Conservation (phyloP, 768 basidiomycete genomes). For the Mycena venus region DNA sequence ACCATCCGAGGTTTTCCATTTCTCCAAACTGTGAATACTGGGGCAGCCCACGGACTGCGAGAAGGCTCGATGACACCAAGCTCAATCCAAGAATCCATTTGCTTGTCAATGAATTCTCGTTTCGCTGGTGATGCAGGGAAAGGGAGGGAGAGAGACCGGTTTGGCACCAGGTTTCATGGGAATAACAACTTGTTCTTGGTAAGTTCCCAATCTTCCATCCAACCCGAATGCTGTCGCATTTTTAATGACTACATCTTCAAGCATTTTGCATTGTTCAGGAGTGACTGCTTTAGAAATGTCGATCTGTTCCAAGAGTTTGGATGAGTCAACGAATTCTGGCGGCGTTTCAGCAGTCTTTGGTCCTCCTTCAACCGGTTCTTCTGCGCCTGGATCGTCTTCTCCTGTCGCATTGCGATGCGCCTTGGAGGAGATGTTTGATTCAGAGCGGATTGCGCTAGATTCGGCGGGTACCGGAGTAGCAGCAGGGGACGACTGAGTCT, state of each 20-base stretch:
- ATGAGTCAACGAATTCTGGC: background rate
- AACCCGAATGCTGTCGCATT: slow-evolving; percentile 44
- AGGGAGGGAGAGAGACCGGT: slow-evolving; percentile 43
- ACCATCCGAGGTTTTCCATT: slow-evolving; percentile 52
- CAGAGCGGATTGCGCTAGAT: background rate
- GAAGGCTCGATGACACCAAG: slow-evolving; percentile 55
- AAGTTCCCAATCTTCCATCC: slow-evolving; percentile 45
- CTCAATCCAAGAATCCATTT: slow-evolving; percentile 46
- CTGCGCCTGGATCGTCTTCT: background rate
- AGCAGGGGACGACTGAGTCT: background rate
- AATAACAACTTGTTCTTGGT: slow-evolving; percentile 39
- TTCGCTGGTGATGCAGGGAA: slow-evolving; percentile 41
- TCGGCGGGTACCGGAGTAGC: background rate
- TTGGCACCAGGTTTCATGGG: slow-evolving; percentile 35
- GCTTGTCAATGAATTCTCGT: slow-evolving; percentile 42
- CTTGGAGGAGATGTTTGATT: background rate
- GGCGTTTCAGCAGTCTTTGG: background rate
- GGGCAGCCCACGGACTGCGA: slow-evolving; percentile 53
- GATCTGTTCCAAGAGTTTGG: background rate
- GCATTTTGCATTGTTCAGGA: background rate
- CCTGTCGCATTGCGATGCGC: background rate
- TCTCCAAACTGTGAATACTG: slow-evolving; percentile 36
- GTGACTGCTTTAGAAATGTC: background rate
- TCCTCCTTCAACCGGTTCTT: background rate
- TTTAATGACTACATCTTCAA: slow-evolving; percentile 32